Evolutionary conservation across 2,329 filamentous ascomycete genomes (phyloP), one percentile per base, ranked within the genome.

Genomic region (Byssoonygena ceratinophila): DNA sequence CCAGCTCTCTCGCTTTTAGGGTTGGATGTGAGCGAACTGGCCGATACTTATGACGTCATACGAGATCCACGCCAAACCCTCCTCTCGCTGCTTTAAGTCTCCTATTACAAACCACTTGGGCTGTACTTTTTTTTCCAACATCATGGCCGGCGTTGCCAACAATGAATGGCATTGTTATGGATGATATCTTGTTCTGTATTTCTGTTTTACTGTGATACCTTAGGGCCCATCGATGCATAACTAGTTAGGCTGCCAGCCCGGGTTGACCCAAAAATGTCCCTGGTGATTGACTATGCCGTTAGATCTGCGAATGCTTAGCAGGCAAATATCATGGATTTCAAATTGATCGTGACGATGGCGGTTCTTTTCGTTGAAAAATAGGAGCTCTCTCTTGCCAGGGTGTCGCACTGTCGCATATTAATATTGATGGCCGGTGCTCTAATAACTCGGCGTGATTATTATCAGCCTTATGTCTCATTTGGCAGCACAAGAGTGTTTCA

Each of bases 41-140:
- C 27, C 9, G 22, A 31, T n/a, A n/a, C n/a, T 45, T 27, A 45
- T 45, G 43, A 45, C 43, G 43, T 45, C 43, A 45, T 32, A 29
- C 12, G 25, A 14, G 25, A 45, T n/a, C 41, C 25, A 31, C 41
- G 11, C 41, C 23, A 45, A 31, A 18, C n/a, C n/a, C n/a, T 31
- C 27, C 27, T 29, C 41, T 32, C 41, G 41, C 41, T 18, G 37
- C 37, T 40, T 40, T 40, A 40, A 40, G 34, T 11, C n/a, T 12
- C 36, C 36, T 16, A 8, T 18, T 39, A 7, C n/a, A 39, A n/a
- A n/a, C n/a, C n/a, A n/a, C n/a, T n/a, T n/a, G n/a, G n/a, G n/a
- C n/a, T n/a, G n/a, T n/a, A n/a, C n/a, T n/a, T n/a, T n/a, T n/a
- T n/a, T n/a, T n/a, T n/a, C n/a, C n/a, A n/a, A n/a, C n/a, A n/a